Evolutionary conservation across 768 basidiomycete species (phyloP), one percentile per base, ranked within the genome.

Genomic region (Macrolepiota dolichaula): DNA sequence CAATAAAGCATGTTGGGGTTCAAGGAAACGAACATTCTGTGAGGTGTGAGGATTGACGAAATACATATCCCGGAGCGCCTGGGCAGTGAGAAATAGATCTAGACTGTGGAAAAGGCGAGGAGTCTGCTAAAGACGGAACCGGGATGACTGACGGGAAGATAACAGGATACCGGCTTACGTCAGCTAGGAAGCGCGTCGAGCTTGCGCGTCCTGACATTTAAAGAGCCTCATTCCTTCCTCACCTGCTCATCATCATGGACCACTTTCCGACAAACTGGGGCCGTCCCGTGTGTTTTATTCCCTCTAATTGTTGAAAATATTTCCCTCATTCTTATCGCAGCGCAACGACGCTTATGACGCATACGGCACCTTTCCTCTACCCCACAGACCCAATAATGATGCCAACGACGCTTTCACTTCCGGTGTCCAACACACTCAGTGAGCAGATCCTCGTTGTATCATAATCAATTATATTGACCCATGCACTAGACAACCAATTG

Each of bases 221-320:
- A 63, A 35, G 24, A 13, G 19, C 50, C 32, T 25, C 36, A 51
- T 38, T 57, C 63, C 55, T 55, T 32, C 62, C 50, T 35, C 63
- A 46, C 54, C 51, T 27, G 13, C 59, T 49, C 29, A 46, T 38
- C 61, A 65, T 44, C 58, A 91, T 92, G 91, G 90, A 92, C 71
- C 91, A 92, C 72, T 90, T 89, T 74, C 89, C 91, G 37, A 86
- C 85, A 36, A 90, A 87, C 79, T 92, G 91, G 91, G 91, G 91
- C 37, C 80, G 87, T 50, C 90, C 89, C 51, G 90, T 90, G 70
- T 67, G 88, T 73, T 44, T 29, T 19, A 87, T 73, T 38, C 35
- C 22, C 4, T 37, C 7, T 55, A 17, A 27, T 38, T 11, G 17
- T 24, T 9, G 9, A 7, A 22, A 1, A n/a, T n/a, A n/a, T 22